These are phyloP conservation scores for Myriosclerotinia duriaeana DNA, from an alignment of 2,329 filamentous ascomycete species.

Conservation along the genomic window DNA sequence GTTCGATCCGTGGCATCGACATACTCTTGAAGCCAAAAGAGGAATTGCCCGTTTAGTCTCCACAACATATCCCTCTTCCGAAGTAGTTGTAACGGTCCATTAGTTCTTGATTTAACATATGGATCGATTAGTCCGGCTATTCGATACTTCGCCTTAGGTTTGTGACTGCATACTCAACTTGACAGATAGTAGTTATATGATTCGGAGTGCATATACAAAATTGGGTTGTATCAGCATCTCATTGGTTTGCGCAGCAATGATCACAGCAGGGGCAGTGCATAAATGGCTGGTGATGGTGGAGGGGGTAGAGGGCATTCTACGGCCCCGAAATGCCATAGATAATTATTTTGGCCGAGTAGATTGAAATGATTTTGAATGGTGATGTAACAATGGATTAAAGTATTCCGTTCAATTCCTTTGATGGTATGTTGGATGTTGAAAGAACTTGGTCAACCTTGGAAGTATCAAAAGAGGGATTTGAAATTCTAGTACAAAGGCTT, in stretches of 20 bases:
- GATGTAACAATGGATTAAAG: neutral
- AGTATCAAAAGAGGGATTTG: no score
- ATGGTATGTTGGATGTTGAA: neutral
- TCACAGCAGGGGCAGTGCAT: slow-evolving; percentile 22
- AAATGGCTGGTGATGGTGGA: slow-evolving; percentile 16
- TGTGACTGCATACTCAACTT: slow-evolving; percentile 20
- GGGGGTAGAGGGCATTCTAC: neutral
- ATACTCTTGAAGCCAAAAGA: slow-evolving; percentile 86
- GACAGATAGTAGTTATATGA: slow-evolving; percentile 15
- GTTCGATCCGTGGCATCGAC: slow-evolving; percentile 64
- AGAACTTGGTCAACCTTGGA: no score
- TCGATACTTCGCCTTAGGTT: slow-evolving; percentile 7
- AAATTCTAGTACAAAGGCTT: neutral
- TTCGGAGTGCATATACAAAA: neutral
- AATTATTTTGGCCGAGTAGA: slow-evolving; percentile 14
- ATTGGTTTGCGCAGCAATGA: slow-evolving; percentile 18
- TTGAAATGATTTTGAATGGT: neutral
- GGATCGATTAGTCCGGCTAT: slow-evolving; percentile 11
- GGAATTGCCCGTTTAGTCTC: slow-evolving; percentile 66
- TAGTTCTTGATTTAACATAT: slow-evolving; percentile 59
- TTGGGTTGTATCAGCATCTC: neutral
- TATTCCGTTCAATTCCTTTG: neutral
- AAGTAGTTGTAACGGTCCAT: slow-evolving; percentile 70
- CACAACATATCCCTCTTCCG: slow-evolving; percentile 54
- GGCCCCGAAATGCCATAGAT: slow-evolving; percentile 7